Evolutionary conservation across 495 filamentous ascomycete species (phyloP), one percentile per base, ranked within the genome.

Genomic region (Daldinia grandis): DNA sequence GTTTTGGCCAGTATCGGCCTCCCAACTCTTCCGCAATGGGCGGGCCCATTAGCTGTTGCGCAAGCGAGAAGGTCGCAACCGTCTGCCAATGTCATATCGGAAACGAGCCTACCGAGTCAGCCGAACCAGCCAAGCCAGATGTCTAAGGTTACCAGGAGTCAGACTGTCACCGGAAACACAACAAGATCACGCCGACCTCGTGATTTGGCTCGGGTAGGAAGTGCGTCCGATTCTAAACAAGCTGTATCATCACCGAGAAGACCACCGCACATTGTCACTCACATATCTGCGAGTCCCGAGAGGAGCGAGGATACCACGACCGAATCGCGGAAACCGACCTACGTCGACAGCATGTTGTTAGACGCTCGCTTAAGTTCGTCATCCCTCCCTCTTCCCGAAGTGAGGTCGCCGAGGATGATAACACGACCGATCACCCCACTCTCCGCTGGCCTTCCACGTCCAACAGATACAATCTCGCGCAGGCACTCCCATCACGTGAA

Each of bases 1-100:
- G 86, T 93, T 27, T 78, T 92, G 44, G 90, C 88, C 17, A 87
- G 87, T 71, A 79, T 91, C 19, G 86, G 80, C 12, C 80, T 84
- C 25, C 81, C 87, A 47, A 71, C 80, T 49, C 66, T 88, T 24
- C 80, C 87, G n/a, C 81, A 82, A 71, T 87, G 84, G 84, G 89
- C 88, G 15, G 91, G 90, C 2, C 91, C 91, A 0, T 81, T 93
- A 24, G 91, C 91, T 38, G 84, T 93, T 69, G 89, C 90, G 12
- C 91, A 93, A 76, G 90, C 91, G 21, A 81, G 91, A 40, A 91
- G 89, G 75, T 88, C 90, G 24, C 84, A 88, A 63, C 84, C 86
- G 2, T 74, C 78, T 21, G 81, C 83, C 61, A 84, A 89, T 66
- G 80, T 80, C 19, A 85, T 90, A 61, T 81, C 85, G 31, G 86